phyloP scores from a whole-genome alignment of 2,329 filamentous ascomycete species.

The Teratosphaeria gauchensis region DNA sequence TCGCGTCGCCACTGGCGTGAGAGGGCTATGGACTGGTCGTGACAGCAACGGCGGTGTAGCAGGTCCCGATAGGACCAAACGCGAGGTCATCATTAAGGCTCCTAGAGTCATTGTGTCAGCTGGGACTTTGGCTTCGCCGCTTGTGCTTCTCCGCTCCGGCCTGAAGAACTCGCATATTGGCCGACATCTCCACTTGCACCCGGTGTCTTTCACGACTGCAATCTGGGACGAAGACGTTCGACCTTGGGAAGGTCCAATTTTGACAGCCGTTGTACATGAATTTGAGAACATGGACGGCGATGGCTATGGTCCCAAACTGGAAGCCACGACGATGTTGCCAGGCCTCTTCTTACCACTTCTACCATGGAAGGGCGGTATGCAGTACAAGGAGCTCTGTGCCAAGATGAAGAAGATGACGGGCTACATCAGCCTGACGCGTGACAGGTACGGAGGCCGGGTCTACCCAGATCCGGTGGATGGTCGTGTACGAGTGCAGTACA shows the following conservation, averaged over 20 bases:
- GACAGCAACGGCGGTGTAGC: conserved; percentile 52
- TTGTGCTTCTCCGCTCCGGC: conserved; percentile 68
- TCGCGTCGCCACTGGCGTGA: conserved; percentile 57
- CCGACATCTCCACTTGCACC: conserved; percentile 72
- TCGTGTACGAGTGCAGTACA: conserved; percentile 58
- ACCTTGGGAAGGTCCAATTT: conserved; percentile 59
- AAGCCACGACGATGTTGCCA: conserved; percentile 67
- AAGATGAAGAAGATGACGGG: conserved; percentile 59
- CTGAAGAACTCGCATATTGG: conserved; percentile 75
- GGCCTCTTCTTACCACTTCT: conserved; percentile 52
- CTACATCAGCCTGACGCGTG: conserved; percentile 66
- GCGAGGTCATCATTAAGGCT: conserved; percentile 62
- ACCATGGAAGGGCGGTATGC: conserved; percentile 57
- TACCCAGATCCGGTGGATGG: conserved; percentile 60
- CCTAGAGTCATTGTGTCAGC: conserved; percentile 71
- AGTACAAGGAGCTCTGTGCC: conserved; percentile 62
- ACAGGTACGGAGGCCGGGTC: conserved; percentile 65
- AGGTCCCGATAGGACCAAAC: conserved; percentile 42
- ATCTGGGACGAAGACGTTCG: conserved; percentile 60
- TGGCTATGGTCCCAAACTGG: conserved; percentile 75
- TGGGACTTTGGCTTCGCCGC: conserved; percentile 66
- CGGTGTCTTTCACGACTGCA: conserved; percentile 47
- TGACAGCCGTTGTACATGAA: conserved; percentile 66
- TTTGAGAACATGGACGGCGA: conserved; percentile 73
- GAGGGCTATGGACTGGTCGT: conserved; percentile 65